Conservation (phyloP, 1,139 yeast genomes). For the Debaryomyces robertsiae region DNA sequence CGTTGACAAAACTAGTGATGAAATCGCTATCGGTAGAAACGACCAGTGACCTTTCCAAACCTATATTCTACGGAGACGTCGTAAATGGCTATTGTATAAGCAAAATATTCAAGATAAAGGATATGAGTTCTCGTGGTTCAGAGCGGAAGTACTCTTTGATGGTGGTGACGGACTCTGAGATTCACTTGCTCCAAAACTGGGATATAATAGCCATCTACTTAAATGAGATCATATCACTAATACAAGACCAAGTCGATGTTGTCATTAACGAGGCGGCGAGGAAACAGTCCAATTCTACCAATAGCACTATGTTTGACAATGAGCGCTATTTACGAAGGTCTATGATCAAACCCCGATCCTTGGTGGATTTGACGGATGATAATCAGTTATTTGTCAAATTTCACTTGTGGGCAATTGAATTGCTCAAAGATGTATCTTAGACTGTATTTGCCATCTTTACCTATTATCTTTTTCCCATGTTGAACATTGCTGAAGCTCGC, state of each 20-base stretch:
- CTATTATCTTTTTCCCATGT: too few species aligned
- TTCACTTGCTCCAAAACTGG: conserved; percentile 58
- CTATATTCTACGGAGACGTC: conserved; percentile 72
- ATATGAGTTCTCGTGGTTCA: conserved; percentile 74
- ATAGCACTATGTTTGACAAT: conserved; percentile 38
- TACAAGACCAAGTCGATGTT: conserved; percentile 46
- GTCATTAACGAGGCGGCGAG: conserved; percentile 17
- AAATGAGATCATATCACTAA: conserved; percentile 49
- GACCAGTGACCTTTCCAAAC: conserved; percentile 62
- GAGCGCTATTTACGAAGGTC: conserved; percentile 58
- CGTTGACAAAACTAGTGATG: conserved; percentile 61
- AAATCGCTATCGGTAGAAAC: conserved; percentile 75
- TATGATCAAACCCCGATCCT: conserved; percentile 55
- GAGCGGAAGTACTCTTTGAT: conserved; percentile 72
- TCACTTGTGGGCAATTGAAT: conserved; percentile 66
- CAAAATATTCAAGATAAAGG: conserved; percentile 67
- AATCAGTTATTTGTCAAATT: conserved; percentile 59
- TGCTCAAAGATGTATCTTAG: conserved; percentile 30
- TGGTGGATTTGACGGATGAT: conserved; percentile 64
- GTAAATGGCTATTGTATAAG: conserved; percentile 68
- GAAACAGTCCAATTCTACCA: conserved; percentile 14
- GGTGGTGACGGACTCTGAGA: conserved; percentile 62
- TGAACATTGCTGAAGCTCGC: too few species aligned
- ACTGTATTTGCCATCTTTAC: too few species aligned
- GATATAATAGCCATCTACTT: conserved; percentile 54